phyloP scores from a whole-genome alignment of 139 green algal genomes.

The Closterium sp. region DNA sequence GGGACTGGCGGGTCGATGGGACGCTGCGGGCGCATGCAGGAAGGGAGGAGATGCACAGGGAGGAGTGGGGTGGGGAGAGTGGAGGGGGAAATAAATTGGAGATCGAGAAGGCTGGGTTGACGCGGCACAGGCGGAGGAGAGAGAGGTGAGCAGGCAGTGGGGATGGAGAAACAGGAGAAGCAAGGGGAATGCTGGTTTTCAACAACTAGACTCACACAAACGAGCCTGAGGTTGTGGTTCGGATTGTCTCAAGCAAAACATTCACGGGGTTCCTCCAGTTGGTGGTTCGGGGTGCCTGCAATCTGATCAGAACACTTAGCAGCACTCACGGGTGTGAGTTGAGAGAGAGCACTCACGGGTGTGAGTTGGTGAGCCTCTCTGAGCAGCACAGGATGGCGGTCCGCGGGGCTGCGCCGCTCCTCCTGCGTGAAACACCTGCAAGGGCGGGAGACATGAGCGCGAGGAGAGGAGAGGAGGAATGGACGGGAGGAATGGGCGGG shows the following conservation, averaged over 20 bases:
- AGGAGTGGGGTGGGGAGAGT: not conserved
- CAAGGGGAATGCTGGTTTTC: not conserved
- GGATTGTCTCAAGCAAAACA: too few relatives aligned
- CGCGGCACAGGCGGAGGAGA: not conserved
- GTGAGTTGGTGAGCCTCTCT: slow-evolving; percentile 24
- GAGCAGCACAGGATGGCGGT: slow-evolving; percentile 23
- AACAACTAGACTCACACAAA: too few relatives aligned
- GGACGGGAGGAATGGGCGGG: too few relatives aligned
- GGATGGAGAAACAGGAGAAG: not conserved
- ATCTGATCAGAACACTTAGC: too few relatives aligned
- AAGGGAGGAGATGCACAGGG: not conserved
- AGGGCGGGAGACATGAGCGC: not conserved
- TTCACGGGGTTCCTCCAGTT: too few relatives aligned
- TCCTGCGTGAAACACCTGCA: slow-evolving; percentile 39
- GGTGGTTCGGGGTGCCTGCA: too few relatives aligned
- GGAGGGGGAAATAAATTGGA: not conserved
- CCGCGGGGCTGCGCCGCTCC: slow-evolving; percentile 3
- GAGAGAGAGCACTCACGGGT: slow-evolving; percentile 1
- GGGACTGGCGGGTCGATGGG: too few relatives aligned
- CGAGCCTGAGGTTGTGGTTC: too few relatives aligned
- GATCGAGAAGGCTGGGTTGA: not conserved
- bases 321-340: too few relatives aligned
- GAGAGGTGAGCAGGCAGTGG: not conserved
- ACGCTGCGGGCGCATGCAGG: not conserved
- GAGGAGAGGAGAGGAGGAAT: too few relatives aligned